phyloP scores from a whole-genome alignment of 371 early-diverging fungal genomes.

The Actinomucor elegans region DNA sequence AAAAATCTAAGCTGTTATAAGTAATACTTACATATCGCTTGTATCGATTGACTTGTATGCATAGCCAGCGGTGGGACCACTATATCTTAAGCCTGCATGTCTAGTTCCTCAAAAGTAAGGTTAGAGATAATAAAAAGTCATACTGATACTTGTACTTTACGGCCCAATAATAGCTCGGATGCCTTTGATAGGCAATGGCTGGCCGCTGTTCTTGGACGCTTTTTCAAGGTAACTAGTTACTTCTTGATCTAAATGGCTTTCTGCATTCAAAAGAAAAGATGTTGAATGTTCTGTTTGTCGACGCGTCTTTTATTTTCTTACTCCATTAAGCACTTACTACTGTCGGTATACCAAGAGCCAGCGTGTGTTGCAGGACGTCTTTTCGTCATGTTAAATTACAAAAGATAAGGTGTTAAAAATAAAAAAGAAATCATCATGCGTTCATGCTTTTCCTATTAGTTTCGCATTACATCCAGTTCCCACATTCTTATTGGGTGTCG shows the following conservation, averaged over 20 bases:
- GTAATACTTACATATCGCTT: conserved; percentile 58
- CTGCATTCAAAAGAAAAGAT: background rate
- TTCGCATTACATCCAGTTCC: too few species aligned
- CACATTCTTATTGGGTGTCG: too few species aligned
- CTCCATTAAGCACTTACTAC: conserved; percentile 44
- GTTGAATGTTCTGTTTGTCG: background rate
- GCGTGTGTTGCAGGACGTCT: conserved; percentile 80
- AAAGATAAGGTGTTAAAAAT: too few species aligned
- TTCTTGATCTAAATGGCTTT: conserved; percentile 33
- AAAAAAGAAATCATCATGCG: too few species aligned
- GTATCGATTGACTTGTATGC: conserved; percentile 78
- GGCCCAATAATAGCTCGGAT: conserved; percentile 84
- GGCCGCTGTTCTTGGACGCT: conserved; percentile 29
- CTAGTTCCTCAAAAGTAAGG: conserved; percentile 34
- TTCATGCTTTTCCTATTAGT: too few species aligned
- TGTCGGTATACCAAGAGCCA: conserved; percentile 77
- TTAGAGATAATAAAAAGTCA: background rate
- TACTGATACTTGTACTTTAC: conserved; percentile 43
- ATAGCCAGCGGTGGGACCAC: conserved; percentile 87
- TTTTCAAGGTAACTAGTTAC: conserved; percentile 53
- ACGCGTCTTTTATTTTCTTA: too few species aligned
- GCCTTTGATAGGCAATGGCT: conserved; percentile 46
- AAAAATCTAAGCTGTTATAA: background rate
- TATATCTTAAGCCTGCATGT: conserved; percentile 91
- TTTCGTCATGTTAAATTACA: too few species aligned